Percentiles rank a stretch among this genome's conserved stretches.
These are phyloP conservation scores for Lactuca sativa DNA, from an alignment of 129 eudicot species.

Conservation along the genomic window DNA sequence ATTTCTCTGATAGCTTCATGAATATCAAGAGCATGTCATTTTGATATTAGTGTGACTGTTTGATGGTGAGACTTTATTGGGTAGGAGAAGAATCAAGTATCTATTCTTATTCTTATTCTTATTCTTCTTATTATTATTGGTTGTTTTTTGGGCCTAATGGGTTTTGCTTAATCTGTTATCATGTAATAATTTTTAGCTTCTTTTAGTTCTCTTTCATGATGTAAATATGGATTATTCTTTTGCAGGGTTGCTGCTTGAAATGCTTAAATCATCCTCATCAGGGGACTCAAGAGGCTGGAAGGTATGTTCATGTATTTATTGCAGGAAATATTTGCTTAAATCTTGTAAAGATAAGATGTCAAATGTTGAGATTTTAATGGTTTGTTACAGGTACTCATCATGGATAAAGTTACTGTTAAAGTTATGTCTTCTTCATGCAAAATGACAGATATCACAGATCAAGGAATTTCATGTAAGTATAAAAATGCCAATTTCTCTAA, in stretches of 20 bases:
- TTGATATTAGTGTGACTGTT: not conserved
- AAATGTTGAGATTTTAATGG: slow-evolving; percentile 8
- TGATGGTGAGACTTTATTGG: not conserved
- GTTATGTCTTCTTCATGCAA: slow-evolving; percentile 90
- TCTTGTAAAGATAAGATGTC: slow-evolving; percentile 7
- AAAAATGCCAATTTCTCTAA: not conserved
- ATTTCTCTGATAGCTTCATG: not conserved
- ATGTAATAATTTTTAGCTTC: not conserved
- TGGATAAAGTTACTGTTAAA: slow-evolving; percentile 91
- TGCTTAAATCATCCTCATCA: slow-evolving; percentile 69
- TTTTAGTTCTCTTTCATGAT: slow-evolving; percentile 10
- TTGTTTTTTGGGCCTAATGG: not conserved
- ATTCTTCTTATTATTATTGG: not conserved
- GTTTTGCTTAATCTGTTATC: slow-evolving; percentile 3
- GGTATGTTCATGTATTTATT: slow-evolving; percentile 36
- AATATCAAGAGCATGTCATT: slow-evolving; percentile 1
- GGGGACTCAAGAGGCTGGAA: slow-evolving; percentile 76
- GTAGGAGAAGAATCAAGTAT: not conserved
- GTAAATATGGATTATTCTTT: slow-evolving; percentile 13
- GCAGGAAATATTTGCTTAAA: not conserved
- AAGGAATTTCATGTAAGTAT: slow-evolving; percentile 88
- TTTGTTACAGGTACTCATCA: slow-evolving; percentile 69
- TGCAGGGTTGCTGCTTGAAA: slow-evolving; percentile 74
- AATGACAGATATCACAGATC: slow-evolving; percentile 94
- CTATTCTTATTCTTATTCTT: not conserved